Evolutionary conservation across 2,329 filamentous ascomycete species (phyloP).

Genomic region (Claviceps africana): DNA sequence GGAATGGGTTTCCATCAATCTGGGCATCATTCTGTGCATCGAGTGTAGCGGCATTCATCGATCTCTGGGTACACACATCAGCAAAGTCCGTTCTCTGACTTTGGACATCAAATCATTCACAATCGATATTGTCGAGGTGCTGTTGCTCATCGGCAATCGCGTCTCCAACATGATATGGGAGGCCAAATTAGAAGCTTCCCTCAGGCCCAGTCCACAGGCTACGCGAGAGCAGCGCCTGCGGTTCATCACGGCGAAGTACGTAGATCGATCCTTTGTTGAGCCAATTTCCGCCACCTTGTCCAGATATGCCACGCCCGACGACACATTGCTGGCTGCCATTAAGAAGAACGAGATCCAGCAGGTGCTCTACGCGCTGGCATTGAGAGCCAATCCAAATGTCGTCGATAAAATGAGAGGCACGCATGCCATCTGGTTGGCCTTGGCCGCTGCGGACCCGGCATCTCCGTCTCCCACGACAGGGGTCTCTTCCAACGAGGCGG

Average conservation of each 20-base stretch:
- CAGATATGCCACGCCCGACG: conserved; percentile 65
- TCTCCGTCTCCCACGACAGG: conserved; percentile 44
- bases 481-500: conserved; percentile 27
- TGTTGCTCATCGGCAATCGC: conserved; percentile 82
- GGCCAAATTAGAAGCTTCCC: conserved; percentile 57
- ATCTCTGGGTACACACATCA: conserved; percentile 92
- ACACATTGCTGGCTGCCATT: conserved; percentile 79
- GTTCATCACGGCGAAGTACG: conserved; percentile 93
- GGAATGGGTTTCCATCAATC: conserved; percentile 97
- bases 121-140: conserved; percentile 86
- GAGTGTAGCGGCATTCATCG: conserved; percentile 97
- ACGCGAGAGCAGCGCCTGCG: conserved; percentile 81
- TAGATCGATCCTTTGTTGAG: conserved; percentile 68
- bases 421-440: conserved; percentile 77
- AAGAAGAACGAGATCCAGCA: conserved; percentile 94
- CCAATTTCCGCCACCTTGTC: conserved; percentile 63
- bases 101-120: conserved; percentile 95
- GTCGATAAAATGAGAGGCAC: conserved; percentile 77
- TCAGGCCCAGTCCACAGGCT: conserved; percentile 64
- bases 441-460: conserved; percentile 85
- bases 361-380: conserved; percentile 77
- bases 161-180: conserved; percentile 97
- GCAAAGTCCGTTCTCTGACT: conserved; percentile 88
- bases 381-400: conserved; percentile 76
- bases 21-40: conserved; percentile 91